Conservation (phyloP, 495 filamentous ascomycete genomes). For the Aspergillus nanangensis region DNA sequence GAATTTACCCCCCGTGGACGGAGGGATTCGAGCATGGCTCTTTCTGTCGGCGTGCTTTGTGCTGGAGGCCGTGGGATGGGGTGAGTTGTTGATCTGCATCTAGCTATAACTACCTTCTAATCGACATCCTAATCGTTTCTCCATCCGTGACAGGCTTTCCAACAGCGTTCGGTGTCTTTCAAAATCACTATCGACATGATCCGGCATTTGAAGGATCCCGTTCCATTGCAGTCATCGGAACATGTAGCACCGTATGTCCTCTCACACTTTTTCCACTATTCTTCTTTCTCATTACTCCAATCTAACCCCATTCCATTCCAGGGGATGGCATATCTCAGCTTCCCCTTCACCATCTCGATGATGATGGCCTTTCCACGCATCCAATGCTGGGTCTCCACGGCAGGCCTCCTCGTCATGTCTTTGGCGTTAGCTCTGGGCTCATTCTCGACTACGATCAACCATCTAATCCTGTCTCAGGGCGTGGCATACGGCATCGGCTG, state of each 20-base stretch:
- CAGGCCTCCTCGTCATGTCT: slow-evolving; percentile 40
- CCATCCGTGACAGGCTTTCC: slow-evolving; percentile 59
- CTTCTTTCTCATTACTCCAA: too few species aligned
- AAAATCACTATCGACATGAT: slow-evolving; percentile 51
- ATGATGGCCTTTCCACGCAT: slow-evolving; percentile 36
- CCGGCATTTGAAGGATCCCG: slow-evolving; percentile 39
- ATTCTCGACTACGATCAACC: slow-evolving; percentile 36
- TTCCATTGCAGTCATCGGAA: slow-evolving; percentile 40
- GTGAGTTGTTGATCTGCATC: slow-evolving; percentile 25
- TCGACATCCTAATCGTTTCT: background rate
- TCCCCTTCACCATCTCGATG: slow-evolving; percentile 38
- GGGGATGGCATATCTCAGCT: slow-evolving; percentile 49
- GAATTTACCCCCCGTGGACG: slow-evolving; percentile 46
- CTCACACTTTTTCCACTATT: background rate
- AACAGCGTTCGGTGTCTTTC: slow-evolving; percentile 58
- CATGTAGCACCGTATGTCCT: slow-evolving; percentile 34
- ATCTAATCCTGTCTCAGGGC: slow-evolving; percentile 49
- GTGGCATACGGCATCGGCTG: slow-evolving; percentile 44
- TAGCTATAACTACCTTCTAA: background rate
- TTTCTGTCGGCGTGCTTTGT: slow-evolving; percentile 59
- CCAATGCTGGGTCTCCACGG: slow-evolving; percentile 28
- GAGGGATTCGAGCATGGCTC: slow-evolving; percentile 60
- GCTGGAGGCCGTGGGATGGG: slow-evolving; percentile 64
- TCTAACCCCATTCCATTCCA: too few species aligned
- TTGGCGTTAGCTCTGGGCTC: slow-evolving; percentile 37